Base-by-base conservation (phyloP, 306 rosid species). In the Crataegus laevigata region DNA sequence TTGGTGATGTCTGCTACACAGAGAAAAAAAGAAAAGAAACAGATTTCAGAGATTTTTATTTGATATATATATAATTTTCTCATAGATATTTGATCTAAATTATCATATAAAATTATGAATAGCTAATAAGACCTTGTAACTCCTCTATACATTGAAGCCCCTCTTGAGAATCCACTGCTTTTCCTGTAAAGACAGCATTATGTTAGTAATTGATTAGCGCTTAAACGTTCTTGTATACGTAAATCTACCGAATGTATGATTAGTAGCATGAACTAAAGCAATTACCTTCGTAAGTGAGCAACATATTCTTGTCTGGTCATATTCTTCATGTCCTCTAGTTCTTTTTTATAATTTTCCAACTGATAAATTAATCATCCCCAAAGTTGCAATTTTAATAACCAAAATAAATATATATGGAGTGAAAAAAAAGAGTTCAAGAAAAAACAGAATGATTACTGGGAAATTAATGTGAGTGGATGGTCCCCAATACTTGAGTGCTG, bases 401-500 rank as follows among this genome's bases (percentile, higher is more conserved):
- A 54, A 60, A 42, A 62, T 19, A 68, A 73, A 30, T 29, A 17
- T 18, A 30, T 18, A 29, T 3, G 40, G 75, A 81, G 22, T 38
- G 70, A 68, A 52, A 76, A 22, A n/a, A 45, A 5, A 4, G 18
- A 11, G 3, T 63, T 2, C 38, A 6, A 45, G 21, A 34, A 54
- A 58, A 22, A 40, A 22, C 6, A 25, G 24, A 80, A 67, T 34
- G 65, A 80, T 82, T 87, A 93, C 98, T 69, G 97, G 90, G 85
- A 89, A 91, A 83, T 93, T 93, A 73, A 91, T 88, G 76, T 93
- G 96, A 80, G 96, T 91, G 82, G 96, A 89, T 84, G 96, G 93
- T 65, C 96, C 98, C 98, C 98, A 93, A 76, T 93, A 93, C 94
- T 93, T 93, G 85, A 93, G 92, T 78, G 98, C 96, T 11, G 98